A percentile compares a stretch with the other conserved stretches of the same genome.
Conservation (phyloP, 2,329 filamentous ascomycete genomes). For the Thelonectria blattea region DNA sequence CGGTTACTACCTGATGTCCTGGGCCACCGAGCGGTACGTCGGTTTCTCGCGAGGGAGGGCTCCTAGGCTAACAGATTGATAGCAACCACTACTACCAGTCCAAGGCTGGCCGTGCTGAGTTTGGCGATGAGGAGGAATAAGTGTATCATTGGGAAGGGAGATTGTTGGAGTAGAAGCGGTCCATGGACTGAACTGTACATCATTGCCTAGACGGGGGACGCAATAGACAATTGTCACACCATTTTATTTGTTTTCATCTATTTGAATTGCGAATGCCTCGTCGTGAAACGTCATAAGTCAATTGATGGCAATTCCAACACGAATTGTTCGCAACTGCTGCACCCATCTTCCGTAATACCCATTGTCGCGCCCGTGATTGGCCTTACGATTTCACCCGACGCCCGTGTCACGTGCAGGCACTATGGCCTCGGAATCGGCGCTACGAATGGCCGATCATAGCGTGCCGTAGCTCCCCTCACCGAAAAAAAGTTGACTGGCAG, state of each 20-base stretch:
- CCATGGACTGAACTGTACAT: constrained; percentile 48
- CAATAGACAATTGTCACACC: constrained; percentile 45
- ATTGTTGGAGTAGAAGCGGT: constrained; percentile 38
- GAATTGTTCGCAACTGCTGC: neutral
- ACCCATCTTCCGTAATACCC: constrained; percentile 31
- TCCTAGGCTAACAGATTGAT: constrained; percentile 19
- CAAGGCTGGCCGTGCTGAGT: constrained; percentile 71
- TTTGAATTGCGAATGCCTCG: neutral
- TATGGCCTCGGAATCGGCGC: constrained; percentile 37
- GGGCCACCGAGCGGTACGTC: constrained; percentile 86
- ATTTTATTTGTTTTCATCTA: constrained; percentile 31
- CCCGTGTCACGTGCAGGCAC: constrained; percentile 21
- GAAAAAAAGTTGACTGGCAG: constrained; percentile 41
- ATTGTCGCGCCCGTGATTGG: constrained; percentile 35
- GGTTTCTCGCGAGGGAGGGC: neutral
- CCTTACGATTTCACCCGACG: neutral
- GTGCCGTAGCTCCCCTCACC: constrained; percentile 36
- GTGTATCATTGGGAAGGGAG: constrained; percentile 17
- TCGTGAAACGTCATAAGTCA: constrained; percentile 16
- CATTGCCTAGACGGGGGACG: constrained; percentile 47
- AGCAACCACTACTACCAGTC: constrained; percentile 86
- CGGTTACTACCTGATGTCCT: constrained; percentile 85
- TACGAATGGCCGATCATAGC: constrained; percentile 40
- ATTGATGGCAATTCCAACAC: constrained; percentile 9
- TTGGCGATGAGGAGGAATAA: constrained; percentile 54